Base-by-base conservation (phyloP, 768 basidiomycete species). In the Suillus occidentalis region DNA sequence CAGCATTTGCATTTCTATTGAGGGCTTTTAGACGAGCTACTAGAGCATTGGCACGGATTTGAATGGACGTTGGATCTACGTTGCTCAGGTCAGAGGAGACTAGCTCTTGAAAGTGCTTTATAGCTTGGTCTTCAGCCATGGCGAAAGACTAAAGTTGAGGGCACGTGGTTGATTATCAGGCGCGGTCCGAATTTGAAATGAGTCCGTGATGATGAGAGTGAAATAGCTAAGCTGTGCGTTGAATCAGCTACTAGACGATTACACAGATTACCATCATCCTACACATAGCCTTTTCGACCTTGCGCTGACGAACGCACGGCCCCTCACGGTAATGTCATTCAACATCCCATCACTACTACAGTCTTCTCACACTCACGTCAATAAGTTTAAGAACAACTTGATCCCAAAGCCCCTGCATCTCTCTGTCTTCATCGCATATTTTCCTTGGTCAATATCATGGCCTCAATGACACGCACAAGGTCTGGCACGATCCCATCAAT, bases 401-500 rank as follows among this genome's bases (percentile, higher is more conserved):
- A 49, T 47, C 60, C 42, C 39, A 40, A 62, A 57, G 64, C 67
- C 58, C 65, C 64, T 68, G 58, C 67, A 64, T 63, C 60, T 67
- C 55, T 55, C 31, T 57, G 16, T 25, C 43, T 63, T 57, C 61
- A 63, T 58, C 61, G 20, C 52, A 37, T 47, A 25, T 28, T 20
- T 59, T 53, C 57, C 20, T 45, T 62, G 45, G 39, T 61, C 50
- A 59, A 59, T 9, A 31, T 34, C 37, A 73, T 73, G 70, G 31
- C 73, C 63, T 74, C 73, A 63, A 81, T 81, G 80, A 73, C 82
- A 61, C 88, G 86, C 68, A 75, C 86, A 20, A 83, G 86, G 73
- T 90, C 91, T 34, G 94, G 94, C 58, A 89, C 90, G 13, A 95
- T 96, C 75, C 94, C 94, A 22, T 94, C 92, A 55, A 95, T 95